Conservation (phyloP, 148 eudicot species). For the Polygonum maritimum region DNA sequence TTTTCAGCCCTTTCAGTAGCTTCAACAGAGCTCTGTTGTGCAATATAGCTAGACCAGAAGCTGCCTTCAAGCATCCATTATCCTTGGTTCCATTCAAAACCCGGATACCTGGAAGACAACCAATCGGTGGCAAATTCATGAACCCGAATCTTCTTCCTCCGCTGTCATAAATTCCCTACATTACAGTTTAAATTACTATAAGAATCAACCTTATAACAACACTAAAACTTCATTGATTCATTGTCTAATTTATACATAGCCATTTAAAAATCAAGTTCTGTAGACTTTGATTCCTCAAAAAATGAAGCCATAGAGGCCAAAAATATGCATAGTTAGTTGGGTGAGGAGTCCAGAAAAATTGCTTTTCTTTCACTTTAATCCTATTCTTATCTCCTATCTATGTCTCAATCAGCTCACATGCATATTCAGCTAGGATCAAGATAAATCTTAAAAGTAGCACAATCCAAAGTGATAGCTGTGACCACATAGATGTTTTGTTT, state of each 20-base stretch:
- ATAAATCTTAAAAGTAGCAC: not conserved
- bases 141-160: constrained; percentile 46
- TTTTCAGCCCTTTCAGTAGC: constrained; percentile 13
- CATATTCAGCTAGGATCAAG: not conserved
- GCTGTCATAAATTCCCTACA: constrained; percentile 30
- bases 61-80: constrained; percentile 14
- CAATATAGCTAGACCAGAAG: constrained; percentile 11
- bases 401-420: not conserved
- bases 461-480: constrained; percentile 1
- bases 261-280: no score
- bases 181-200: not conserved
- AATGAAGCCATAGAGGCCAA: not conserved
- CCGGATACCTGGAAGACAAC: constrained; percentile 25
- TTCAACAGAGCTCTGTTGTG: constrained; percentile 20
- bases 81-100: constrained; percentile 8
- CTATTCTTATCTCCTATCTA: not conserved
- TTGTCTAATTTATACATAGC: not conserved
- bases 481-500: not conserved
- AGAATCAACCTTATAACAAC: not conserved
- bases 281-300: no score
- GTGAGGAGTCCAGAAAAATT: not conserved
- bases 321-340: no score
- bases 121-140: constrained; percentile 21
- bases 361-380: not conserved
- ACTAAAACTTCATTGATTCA: not conserved